These are phyloP conservation scores for Tetrahymena elliotti DNA, from an alignment of 73 alveolate species.

Conservation along the genomic window DNA sequence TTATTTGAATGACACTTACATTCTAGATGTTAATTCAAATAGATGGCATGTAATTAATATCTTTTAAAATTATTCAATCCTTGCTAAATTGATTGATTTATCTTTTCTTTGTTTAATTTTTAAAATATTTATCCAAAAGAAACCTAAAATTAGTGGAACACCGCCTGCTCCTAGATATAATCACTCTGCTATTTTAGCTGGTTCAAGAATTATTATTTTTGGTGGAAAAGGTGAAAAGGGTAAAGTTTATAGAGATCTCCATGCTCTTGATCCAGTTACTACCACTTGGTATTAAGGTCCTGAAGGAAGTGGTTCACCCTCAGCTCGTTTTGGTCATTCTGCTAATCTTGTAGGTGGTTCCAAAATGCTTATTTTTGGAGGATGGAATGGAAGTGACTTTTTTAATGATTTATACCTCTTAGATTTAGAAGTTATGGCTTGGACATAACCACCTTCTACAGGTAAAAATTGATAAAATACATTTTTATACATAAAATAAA, in stretches of 20 bases:
- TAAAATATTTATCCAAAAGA: slow-evolving; percentile 25
- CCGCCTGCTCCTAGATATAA: slow-evolving; percentile 97
- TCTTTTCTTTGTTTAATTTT: neutral
- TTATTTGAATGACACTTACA: slow-evolving; percentile 92
- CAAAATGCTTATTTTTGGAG: slow-evolving; percentile 96
- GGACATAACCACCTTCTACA: slow-evolving; percentile 90
- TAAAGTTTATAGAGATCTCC: slow-evolving; percentile 84
- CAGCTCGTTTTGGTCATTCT: slow-evolving; percentile 92
- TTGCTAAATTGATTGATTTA: neutral
- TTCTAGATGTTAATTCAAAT: slow-evolving; percentile 91
- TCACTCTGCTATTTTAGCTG: slow-evolving; percentile 95
- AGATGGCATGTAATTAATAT: slow-evolving; percentile 68
- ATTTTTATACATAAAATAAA: too few species aligned
- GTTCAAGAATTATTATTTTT: slow-evolving; percentile 90
- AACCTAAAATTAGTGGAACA: slow-evolving; percentile 92
- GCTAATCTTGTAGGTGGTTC: slow-evolving; percentile 92
- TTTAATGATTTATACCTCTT: slow-evolving; percentile 91
- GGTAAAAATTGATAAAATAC: neutral
- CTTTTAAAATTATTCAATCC: neutral
- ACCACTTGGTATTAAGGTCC: slow-evolving; percentile 98
- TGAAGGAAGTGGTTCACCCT: slow-evolving; percentile 97
- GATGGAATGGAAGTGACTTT: slow-evolving; percentile 92
- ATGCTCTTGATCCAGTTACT: slow-evolving; percentile 97
- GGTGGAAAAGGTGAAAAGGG: slow-evolving; percentile 79
- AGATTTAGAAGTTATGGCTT: slow-evolving; percentile 97